A percentile compares a stretch with the other conserved stretches of the same genome.
phyloP scores from a whole-genome alignment of 495 filamentous ascomycete genomes.

The Penicillium egyptiacum region DNA sequence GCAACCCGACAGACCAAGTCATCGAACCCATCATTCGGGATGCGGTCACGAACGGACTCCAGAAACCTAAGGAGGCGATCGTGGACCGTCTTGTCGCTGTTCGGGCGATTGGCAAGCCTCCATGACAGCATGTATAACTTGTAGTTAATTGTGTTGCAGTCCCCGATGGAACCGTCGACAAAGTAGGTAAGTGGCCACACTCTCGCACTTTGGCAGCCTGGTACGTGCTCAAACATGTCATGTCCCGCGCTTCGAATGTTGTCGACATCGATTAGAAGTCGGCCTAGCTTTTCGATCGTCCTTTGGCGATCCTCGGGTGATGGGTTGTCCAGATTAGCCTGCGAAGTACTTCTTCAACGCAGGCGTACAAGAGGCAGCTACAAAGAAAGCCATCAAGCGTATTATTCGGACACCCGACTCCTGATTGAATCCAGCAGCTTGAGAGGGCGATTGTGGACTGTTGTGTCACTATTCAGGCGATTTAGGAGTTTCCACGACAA shows the following conservation, averaged over 20 bases:
- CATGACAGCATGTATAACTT: not conserved
- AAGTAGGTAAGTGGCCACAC: not conserved
- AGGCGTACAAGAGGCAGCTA: too few relatives aligned
- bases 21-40: not conserved
- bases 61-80: not conserved
- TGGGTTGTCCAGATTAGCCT: not conserved
- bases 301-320: not conserved
- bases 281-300: not conserved
- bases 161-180: not conserved
- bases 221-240: not conserved
- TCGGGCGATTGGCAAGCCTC: not conserved
- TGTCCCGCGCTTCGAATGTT: not conserved
- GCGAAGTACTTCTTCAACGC: not conserved
- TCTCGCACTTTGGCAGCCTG: not conserved
- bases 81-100: not conserved
- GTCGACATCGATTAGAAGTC: not conserved
- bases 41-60: not conserved
- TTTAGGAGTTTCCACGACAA: too few relatives aligned
- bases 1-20: not conserved
- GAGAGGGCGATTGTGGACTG: too few relatives aligned
- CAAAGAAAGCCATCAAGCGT: too few relatives aligned
- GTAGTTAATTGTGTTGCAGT: not conserved
- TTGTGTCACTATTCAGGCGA: too few relatives aligned
- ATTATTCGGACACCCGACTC: too few relatives aligned
- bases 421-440: too few relatives aligned